A percentile compares a stretch with the other conserved stretches of the same genome.
Evolutionary conservation across 148 eudicot species (phyloP).

Genomic region (Hydrangea macrophylla): DNA sequence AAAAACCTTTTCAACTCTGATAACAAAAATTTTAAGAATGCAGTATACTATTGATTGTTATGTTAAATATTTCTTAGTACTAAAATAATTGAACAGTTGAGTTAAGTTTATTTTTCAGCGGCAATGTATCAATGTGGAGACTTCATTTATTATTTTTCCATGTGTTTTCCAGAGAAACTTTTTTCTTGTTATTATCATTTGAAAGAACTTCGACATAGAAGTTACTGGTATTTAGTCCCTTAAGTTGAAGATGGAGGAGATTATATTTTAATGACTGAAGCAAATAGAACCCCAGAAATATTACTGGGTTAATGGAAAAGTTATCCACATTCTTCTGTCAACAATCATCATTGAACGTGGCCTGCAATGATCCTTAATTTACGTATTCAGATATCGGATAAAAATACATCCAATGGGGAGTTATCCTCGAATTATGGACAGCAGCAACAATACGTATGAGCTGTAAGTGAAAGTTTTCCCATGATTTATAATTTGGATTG

Average conservation of each 20-base stretch:
- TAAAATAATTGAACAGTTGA: not conserved
- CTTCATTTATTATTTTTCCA: too few relatives aligned
- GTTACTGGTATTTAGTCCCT: not conserved
- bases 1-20: too few relatives aligned
- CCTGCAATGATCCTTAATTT: constrained; percentile 21
- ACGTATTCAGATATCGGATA: constrained; percentile 67
- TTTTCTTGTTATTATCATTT: not conserved
- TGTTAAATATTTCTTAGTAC: too few relatives aligned
- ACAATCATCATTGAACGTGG: not conserved
- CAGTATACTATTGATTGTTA: too few relatives aligned
- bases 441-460: constrained; percentile 81
- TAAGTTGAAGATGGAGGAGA: too few relatives aligned
- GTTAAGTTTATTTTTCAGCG: too few relatives aligned
- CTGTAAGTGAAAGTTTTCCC: constrained; percentile 54
- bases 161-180: not conserved
- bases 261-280: not conserved
- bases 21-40: too few relatives aligned
- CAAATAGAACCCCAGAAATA: not conserved
- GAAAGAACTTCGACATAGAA: not conserved
- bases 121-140: not conserved
- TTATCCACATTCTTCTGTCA: not conserved
- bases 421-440: constrained; percentile 94
- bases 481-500: not conserved
- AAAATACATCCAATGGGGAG: constrained; percentile 96
- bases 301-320: not conserved